Evolutionary conservation across 176 grass and related monocot genomes (phyloP).

Genomic region (Oryza meridionalis): DNA sequence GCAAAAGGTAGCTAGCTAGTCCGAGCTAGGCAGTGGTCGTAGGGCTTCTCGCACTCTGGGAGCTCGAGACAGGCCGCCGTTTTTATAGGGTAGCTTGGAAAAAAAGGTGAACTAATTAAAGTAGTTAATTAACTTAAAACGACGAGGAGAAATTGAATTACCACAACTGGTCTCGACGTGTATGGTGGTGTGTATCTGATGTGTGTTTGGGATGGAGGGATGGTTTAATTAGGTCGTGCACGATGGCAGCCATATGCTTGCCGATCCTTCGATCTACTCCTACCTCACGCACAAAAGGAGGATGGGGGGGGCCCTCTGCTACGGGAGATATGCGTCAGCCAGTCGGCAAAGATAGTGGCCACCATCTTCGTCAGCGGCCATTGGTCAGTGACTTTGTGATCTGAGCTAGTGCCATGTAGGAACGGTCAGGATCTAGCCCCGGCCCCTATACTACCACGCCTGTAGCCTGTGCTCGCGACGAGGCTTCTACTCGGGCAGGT

Average conservation of each 20-base stretch:
- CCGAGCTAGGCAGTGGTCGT: neutral
- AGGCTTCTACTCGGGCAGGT: constrained; percentile 19
- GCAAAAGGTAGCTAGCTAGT: too few relatives aligned
- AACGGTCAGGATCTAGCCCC: constrained; percentile 7
- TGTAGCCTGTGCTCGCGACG: neutral
- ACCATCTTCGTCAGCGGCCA: constrained; percentile 34
- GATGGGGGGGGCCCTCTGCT: neutral
- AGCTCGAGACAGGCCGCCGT: neutral
- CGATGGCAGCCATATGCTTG: neutral
- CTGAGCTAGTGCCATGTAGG: constrained; percentile 22
- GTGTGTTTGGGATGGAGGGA: neutral
- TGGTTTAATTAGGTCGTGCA: constrained; percentile 31
- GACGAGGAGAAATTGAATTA: neutral
- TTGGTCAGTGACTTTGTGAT: constrained; percentile 3
- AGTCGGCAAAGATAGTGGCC: constrained; percentile 25
- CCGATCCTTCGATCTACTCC: neutral
- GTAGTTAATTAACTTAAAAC: neutral
- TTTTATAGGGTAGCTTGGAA: constrained; percentile 25
- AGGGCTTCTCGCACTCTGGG: constrained; percentile 24
- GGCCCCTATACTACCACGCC: neutral
- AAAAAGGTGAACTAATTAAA: neutral
- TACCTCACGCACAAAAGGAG: neutral
- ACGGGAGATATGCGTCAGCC: constrained; percentile 7
- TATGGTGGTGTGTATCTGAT: neutral
- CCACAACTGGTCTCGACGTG: neutral